Percentiles rank a stretch among this genome's conserved stretches.
phyloP scores from a whole-genome alignment of 2,329 filamentous ascomycete genomes.

The Fusarium sp. region DNA sequence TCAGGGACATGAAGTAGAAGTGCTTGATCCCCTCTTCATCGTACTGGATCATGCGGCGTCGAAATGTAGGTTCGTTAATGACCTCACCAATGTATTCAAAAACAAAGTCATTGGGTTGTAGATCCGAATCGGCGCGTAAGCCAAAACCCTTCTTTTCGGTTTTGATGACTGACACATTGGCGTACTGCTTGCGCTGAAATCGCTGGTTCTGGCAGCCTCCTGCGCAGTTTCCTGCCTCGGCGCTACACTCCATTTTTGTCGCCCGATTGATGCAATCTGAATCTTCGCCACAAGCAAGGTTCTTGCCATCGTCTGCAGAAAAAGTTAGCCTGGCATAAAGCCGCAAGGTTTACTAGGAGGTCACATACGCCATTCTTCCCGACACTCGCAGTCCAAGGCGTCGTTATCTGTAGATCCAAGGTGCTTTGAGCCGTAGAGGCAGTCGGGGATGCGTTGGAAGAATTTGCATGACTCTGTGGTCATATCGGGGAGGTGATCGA shows the following conservation, averaged over 20 bases:
- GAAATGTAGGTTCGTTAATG: conserved; percentile 91
- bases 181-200: conserved; percentile 91
- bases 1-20: conserved; percentile 99
- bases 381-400: conserved; percentile 92
- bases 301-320: conserved; percentile 68
- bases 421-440: conserved; percentile 90
- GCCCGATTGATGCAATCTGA: conserved; percentile 98
- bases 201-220: conserved; percentile 91
- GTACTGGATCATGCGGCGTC: conserved; percentile 90
- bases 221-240: conserved; percentile 84
- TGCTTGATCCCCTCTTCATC: conserved; percentile 97
- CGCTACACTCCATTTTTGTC: conserved; percentile 94
- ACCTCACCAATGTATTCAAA: conserved; percentile 99
- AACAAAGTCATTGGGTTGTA: conserved; percentile 89
- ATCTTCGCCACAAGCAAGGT: conserved; percentile 92
- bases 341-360: not conserved
- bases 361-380: conserved; percentile 91
- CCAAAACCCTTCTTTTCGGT: conserved; percentile 98
- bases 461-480: conserved; percentile 78
- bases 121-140: conserved; percentile 80
- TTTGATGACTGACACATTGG: conserved; percentile 92
- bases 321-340: conserved; percentile 22
- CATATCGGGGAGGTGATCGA: conserved; percentile 79
- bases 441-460: conserved; percentile 86
- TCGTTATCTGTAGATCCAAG: conserved; percentile 93